A percentile compares a stretch with the other conserved stretches of the same genome.
phyloP scores from a whole-genome alignment of 768 basidiomycete genomes.

The Mycena indigotica region DNA sequence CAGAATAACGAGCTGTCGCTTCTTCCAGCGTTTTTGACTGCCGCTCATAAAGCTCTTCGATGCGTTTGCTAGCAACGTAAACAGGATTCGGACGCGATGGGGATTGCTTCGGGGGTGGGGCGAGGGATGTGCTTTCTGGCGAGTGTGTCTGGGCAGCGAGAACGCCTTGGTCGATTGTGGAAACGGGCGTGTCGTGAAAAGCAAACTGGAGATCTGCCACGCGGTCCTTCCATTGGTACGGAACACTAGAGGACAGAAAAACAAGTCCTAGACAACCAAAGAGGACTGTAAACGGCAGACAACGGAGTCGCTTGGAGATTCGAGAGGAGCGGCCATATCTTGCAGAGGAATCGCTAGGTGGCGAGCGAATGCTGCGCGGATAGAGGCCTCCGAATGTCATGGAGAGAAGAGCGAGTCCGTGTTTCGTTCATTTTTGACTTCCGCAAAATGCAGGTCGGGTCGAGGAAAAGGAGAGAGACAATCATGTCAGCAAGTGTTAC shows the following conservation, averaged over 20 bases:
- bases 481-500: too few species aligned
- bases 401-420: too few species aligned
- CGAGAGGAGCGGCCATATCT: too few species aligned
- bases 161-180: not conserved
- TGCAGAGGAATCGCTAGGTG: too few species aligned
- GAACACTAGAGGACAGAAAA: not conserved
- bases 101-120: too few species aligned
- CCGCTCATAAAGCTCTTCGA: conserved; percentile 8
- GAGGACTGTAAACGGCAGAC: not conserved
- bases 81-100: too few species aligned
- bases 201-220: not conserved
- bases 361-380: too few species aligned
- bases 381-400: too few species aligned
- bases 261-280: not conserved
- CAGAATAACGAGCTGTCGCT: conserved; percentile 6
- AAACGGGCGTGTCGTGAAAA: not conserved
- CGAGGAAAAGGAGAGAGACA: too few species aligned
- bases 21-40: conserved; percentile 11
- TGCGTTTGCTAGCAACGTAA: not conserved
- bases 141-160: not conserved
- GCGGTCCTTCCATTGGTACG: not conserved
- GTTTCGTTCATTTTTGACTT: too few species aligned
- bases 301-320: too few species aligned
- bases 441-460: too few species aligned
- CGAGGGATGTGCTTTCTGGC: not conserved